These are phyloP conservation scores for Leersia perrieri DNA, from an alignment of 176 grass and related monocot genomes.

Conservation along the genomic window DNA sequence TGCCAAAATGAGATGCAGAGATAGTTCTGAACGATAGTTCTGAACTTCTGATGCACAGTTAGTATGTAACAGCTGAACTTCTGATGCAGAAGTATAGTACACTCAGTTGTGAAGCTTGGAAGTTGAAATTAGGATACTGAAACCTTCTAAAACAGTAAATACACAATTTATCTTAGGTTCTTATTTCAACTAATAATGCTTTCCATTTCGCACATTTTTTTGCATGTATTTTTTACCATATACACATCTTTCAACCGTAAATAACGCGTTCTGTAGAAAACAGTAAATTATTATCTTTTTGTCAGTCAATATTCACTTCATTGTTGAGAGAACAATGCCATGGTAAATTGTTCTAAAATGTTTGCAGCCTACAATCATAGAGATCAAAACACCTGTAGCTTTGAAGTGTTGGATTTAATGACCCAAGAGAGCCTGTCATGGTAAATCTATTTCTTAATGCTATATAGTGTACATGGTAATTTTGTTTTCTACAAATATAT, in stretches of 20 bases:
- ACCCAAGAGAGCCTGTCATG: slow-evolving; percentile 85
- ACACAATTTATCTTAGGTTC: neutral
- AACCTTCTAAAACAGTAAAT: neutral
- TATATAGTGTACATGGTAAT: slow-evolving; percentile 12
- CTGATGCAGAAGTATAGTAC: no score
- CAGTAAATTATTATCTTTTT: neutral
- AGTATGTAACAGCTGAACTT: no score
- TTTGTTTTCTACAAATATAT: slow-evolving; percentile 27
- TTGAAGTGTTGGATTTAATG: slow-evolving; percentile 90
- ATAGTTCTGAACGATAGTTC: no score
- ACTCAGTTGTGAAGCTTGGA: neutral
- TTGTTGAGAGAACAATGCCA: neutral
- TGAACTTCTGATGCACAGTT: neutral
- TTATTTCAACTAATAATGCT: neutral
- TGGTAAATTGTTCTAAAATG: slow-evolving; percentile 27
- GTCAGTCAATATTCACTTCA: neutral
- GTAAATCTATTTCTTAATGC: slow-evolving; percentile 46
- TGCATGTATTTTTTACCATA: no score
- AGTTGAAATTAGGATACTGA: neutral
- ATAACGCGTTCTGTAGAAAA: neutral
- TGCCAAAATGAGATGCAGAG: neutral
- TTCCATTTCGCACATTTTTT: neutral
- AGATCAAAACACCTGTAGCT: slow-evolving; percentile 80
- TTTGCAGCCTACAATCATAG: slow-evolving; percentile 90
- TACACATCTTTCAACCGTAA: neutral